These are phyloP conservation scores for Bipolaris sorokiniana DNA, from an alignment of 2,329 filamentous ascomycete species.

Conservation along the genomic window DNA sequence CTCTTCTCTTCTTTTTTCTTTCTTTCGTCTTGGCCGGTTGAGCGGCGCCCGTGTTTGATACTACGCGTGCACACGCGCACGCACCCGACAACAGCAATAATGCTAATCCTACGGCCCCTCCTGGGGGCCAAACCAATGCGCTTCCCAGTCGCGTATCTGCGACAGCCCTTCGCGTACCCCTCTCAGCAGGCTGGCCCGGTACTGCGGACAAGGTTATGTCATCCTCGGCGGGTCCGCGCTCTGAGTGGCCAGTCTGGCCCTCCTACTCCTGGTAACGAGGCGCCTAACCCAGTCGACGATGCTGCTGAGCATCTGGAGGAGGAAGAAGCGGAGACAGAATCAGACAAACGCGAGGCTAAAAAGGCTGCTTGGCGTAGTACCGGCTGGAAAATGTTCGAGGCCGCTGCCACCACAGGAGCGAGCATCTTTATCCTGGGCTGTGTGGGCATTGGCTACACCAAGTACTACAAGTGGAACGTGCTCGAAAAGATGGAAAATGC, in stretches of 20 bases:
- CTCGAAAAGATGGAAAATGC: constrained; percentile 92
- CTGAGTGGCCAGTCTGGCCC: constrained; percentile 46
- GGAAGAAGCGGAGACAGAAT: constrained; percentile 10
- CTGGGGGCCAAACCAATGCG: constrained; percentile 24
- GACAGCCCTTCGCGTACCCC: constrained; percentile 20
- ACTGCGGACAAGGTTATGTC: constrained; percentile 16
- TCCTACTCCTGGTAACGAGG: constrained; percentile 46
- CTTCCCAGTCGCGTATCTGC: constrained; percentile 27
- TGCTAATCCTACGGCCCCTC: constrained; percentile 40
- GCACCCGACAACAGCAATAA: constrained; percentile 37
- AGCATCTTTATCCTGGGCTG: constrained; percentile 57
- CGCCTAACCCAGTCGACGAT: constrained; percentile 49
- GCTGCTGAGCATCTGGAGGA: constrained; percentile 38
- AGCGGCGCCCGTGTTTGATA: constrained; percentile 19
- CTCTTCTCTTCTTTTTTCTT: constrained; percentile 19
- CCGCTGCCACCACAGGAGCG: constrained; percentile 58
- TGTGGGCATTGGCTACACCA: constrained; percentile 56
- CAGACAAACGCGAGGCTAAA: constrained; percentile 18
- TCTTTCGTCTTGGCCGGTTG: constrained; percentile 17
- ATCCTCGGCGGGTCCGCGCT: constrained; percentile 25
- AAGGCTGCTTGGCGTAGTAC: constrained; percentile 48
- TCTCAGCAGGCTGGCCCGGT: constrained; percentile 37
- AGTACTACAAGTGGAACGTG: constrained; percentile 83
- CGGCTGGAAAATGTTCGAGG: constrained; percentile 59
- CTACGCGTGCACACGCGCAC: constrained; percentile 25